Percentiles rank a stretch among this genome's conserved stretches.
Evolutionary conservation across 495 filamentous ascomycete species (phyloP).

Genomic region (Trichoderma asperelloides): DNA sequence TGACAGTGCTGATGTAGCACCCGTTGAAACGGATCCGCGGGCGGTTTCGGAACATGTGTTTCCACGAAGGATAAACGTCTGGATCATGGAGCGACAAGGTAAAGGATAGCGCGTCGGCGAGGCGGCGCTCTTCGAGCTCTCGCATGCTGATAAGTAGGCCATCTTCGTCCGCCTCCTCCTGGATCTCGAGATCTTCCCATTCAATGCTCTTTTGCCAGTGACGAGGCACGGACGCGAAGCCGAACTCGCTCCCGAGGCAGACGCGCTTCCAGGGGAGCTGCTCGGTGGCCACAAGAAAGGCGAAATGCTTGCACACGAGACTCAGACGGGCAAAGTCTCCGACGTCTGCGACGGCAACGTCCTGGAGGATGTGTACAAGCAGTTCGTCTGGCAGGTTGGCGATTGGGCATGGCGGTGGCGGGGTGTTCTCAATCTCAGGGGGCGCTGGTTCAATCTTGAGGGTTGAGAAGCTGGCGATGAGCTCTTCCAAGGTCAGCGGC

Average conservation of each 20-base stretch:
- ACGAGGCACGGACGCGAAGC: conserved; percentile 81
- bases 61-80: conserved; percentile 43
- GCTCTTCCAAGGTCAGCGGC: conserved; percentile 46
- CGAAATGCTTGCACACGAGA: conserved; percentile 77
- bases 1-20: conserved; percentile 91
- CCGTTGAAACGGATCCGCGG: conserved; percentile 90
- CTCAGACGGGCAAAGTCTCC: conserved; percentile 70
- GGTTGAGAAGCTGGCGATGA: conserved; percentile 65
- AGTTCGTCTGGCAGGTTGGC: conserved; percentile 73
- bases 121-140: conserved; percentile 20
- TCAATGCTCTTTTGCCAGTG: conserved; percentile 55
- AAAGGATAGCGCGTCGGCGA: conserved; percentile 22
- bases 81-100: conserved; percentile 32
- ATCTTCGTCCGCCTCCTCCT: conserved; percentile 19
- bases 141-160: conserved; percentile 18
- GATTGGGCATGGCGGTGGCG: conserved; percentile 67
- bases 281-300: conserved; percentile 76
- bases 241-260: conserved; percentile 59
- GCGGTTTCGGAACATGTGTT: conserved; percentile 64
- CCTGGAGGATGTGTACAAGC: conserved; percentile 48
- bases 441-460: conserved; percentile 50
- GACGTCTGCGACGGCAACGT: conserved; percentile 67
- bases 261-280: conserved; percentile 84
- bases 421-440: conserved; percentile 52
- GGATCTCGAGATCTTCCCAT: conserved; percentile 46